phyloP scores from a whole-genome alignment of 2,329 filamentous ascomycete genomes.

The Reticulascus tulasneorum region DNA sequence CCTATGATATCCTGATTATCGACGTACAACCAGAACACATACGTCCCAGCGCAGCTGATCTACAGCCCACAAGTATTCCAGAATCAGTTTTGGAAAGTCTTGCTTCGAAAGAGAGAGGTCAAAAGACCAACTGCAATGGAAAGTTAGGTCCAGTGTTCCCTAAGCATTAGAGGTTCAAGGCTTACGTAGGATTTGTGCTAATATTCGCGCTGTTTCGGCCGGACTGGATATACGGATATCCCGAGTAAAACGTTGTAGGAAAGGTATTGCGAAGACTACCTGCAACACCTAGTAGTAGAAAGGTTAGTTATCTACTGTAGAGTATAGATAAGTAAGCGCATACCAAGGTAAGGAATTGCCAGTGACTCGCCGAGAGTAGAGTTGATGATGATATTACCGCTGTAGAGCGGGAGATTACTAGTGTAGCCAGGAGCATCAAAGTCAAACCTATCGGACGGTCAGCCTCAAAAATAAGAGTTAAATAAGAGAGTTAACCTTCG shows the following conservation, averaged over 20 bases:
- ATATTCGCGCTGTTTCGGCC: too few relatives aligned
- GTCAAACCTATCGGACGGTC: conserved; percentile 13
- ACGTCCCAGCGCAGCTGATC: conserved; percentile 24
- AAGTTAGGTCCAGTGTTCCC: too few relatives aligned
- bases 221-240: too few relatives aligned
- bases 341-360: conserved; percentile 26
- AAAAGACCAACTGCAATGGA: conserved; percentile 18
- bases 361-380: conserved; percentile 27
- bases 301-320: too few relatives aligned
- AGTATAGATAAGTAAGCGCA: too few relatives aligned
- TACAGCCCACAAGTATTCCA: conserved; percentile 18
- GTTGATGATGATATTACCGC: conserved; percentile 27
- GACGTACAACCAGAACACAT: neutral
- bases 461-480: too few relatives aligned
- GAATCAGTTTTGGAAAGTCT: conserved; percentile 21
- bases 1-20: rapidly evolving
- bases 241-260: too few relatives aligned
- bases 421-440: conserved; percentile 29
- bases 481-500: too few relatives aligned
- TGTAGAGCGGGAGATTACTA: conserved; percentile 26
- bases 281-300: too few relatives aligned
- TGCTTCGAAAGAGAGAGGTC: conserved; percentile 18
- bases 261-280: too few relatives aligned
- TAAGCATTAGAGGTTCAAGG: too few relatives aligned
- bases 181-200: too few relatives aligned